Evolutionary conservation across 2,329 filamentous ascomycete species (phyloP).

Genomic region (Aspergillus pseudoterreus): DNA sequence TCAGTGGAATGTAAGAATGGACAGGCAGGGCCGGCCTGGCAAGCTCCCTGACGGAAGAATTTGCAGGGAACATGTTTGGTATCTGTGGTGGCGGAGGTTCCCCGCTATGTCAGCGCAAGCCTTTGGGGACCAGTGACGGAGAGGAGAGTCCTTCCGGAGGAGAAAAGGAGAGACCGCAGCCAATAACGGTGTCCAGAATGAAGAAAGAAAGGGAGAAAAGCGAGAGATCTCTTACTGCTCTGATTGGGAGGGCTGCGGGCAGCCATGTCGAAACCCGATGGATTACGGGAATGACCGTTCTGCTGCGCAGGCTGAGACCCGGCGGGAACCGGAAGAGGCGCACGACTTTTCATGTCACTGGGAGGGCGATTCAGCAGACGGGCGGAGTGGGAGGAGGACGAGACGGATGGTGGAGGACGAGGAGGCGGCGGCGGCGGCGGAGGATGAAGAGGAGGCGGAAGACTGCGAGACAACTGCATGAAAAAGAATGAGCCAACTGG

Average conservation of each 20-base stretch:
- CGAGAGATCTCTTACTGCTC: slow-evolving; percentile 33
- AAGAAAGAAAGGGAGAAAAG: not conserved
- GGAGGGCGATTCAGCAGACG: slow-evolving; percentile 24
- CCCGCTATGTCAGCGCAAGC: not conserved
- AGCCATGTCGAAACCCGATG: slow-evolving; percentile 42
- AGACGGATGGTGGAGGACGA: slow-evolving; percentile 12
- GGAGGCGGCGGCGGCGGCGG: not conserved
- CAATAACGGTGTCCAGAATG: not conserved
- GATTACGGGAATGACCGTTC: slow-evolving; percentile 42
- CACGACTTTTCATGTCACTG: slow-evolving; percentile 39
- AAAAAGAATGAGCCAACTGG: slow-evolving; percentile 2
- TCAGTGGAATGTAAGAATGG: slow-evolving; percentile 94
- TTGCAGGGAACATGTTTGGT: slow-evolving; percentile 98
- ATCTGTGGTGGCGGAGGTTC: slow-evolving; percentile 52
- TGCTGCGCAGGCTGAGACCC: slow-evolving; percentile 29
- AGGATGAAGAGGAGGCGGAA: not conserved
- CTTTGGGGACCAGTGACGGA: not conserved
- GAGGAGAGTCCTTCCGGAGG: not conserved
- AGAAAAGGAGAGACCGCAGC: not conserved
- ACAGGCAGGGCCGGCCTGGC: slow-evolving; percentile 92
- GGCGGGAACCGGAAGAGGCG: slow-evolving; percentile 37
- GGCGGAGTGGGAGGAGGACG: slow-evolving; percentile 17
- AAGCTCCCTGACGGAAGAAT: slow-evolving; percentile 95
- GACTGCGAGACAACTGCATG: slow-evolving; percentile 19
- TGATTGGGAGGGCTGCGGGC: slow-evolving; percentile 45